Base-by-base conservation (phyloP, 1,284 basidiomycete genomes). In the Cryptococcus maquisensis region DNA sequence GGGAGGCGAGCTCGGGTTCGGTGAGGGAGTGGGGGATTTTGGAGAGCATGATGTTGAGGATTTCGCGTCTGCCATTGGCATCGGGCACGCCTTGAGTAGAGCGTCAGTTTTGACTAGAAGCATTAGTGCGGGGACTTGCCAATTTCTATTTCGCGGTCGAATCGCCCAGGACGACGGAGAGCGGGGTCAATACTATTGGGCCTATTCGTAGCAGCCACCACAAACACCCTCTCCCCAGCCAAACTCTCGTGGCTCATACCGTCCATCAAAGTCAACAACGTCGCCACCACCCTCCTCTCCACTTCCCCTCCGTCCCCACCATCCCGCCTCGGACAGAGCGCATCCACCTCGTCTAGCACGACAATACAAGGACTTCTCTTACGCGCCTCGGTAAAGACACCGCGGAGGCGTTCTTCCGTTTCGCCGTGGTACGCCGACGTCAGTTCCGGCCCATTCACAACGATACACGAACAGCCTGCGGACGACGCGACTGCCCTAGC, bases 141-240 rank as follows among this genome's bases (percentile, higher is more conserved):
- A 63, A 98, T 94, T 74, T 99, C 96, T 42, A 99, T 90, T 75
- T 98, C 96, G 60, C 91, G 81, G 73, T 99, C 96, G 66, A 99
- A 95, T 59, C 96, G 80, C 2, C 96, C 96, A 3, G 96, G 96
- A 35, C 96, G 80, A 48, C 96, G 80, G 41, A 99, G 78, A 0
- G 96, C 96, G 28, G 94, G 95, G 74, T 99, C 96, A 56, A 99
- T 91, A 4, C 93, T 89, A 71, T 98, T 98, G 3, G 93, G 95
- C 36, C 96, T 81, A 74, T 99, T 98, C 1, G 96, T 98, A 0
- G 96, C 96, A 1, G 91, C 96, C 57, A 99, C 90, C 20, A 99
- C 90, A 3, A 98, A 87, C 4, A 98, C 90, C 54, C 87, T 72
- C 52, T 71, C 77, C 1, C 71, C 78, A 37, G 76, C 78, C 13